Percentiles rank a stretch among this genome's conserved stretches.
Conservation (phyloP, 2,329 filamentous ascomycete species). For the Chaetomium globosum region DNA sequence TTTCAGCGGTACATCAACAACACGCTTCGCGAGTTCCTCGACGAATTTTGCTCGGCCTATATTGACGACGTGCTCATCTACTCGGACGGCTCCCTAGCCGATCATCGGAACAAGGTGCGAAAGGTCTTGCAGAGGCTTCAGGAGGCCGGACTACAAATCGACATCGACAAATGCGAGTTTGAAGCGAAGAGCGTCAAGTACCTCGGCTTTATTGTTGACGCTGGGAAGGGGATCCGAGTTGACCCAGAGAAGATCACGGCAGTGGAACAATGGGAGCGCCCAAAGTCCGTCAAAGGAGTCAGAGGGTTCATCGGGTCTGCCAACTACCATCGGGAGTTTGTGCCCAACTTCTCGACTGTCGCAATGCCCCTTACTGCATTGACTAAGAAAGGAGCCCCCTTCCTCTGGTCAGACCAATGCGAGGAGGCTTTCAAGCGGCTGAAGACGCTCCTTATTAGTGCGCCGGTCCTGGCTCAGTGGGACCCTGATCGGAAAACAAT, state of each 20-base stretch:
- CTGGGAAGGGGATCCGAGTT: slow-evolving; percentile 5
- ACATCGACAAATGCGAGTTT: slow-evolving; percentile 19
- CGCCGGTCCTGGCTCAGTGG: slow-evolving; percentile 12
- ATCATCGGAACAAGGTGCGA: slow-evolving; percentile 8
- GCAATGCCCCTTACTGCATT: slow-evolving; percentile 12
- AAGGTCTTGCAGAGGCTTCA: slow-evolving; percentile 5
- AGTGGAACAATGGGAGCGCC: background rate
- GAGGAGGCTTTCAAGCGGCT: slow-evolving; percentile 16
- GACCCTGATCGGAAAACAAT: slow-evolving; percentile 9
- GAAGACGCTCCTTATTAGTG: slow-evolving; percentile 15
- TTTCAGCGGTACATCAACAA: slow-evolving; percentile 28
- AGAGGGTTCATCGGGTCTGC: slow-evolving; percentile 10
- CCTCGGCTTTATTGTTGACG: slow-evolving; percentile 7
- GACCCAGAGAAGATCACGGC: slow-evolving; percentile 14
- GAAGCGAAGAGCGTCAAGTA: slow-evolving; percentile 14
- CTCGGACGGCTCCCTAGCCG: background rate
- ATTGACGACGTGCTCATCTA: slow-evolving; percentile 26
- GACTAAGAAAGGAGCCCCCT: slow-evolving; percentile 14
- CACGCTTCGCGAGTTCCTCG: slow-evolving; percentile 4
- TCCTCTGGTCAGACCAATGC: slow-evolving; percentile 10
- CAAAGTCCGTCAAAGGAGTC: slow-evolving; percentile 8
- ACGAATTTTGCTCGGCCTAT: slow-evolving; percentile 26
- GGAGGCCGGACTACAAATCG: slow-evolving; percentile 1
- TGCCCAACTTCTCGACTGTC: slow-evolving; percentile 14
- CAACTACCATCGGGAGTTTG: slow-evolving; percentile 16